Evolutionary conservation across 163 green algal genomes (phyloP), one percentile per base, ranked within the genome.

Genomic region (Chlamydomonas reinhardtii): DNA sequence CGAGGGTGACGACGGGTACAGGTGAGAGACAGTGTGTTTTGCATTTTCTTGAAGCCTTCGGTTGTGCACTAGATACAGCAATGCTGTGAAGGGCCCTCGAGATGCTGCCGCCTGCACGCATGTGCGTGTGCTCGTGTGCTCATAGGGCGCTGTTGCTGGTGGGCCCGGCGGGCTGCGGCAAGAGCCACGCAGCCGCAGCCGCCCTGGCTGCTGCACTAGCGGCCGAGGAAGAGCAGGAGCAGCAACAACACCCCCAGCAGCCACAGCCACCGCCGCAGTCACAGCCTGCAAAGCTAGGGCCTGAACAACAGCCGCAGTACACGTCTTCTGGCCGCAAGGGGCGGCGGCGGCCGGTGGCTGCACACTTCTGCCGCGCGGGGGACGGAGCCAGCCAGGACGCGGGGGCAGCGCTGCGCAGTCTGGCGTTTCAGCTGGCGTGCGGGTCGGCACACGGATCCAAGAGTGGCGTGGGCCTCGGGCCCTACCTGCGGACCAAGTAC

Each of bases 401-500:
- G 64, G 16, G 65, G 39, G 76, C 74, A 16, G 16, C 66, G 76
- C 27, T 84, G 22, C 76, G 39, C 37, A 84, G 76, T 43, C 27
- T 84, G 37, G 76, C 76, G 8, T 84, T 84, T 39, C 64, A 84
- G 76, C 64, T 84, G 76, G 76, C 14, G 5, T n/a, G 61, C 25
- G 56, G 5, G 39, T 48, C 39, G 5, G 39, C 39, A 8, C 39
- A 48, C 39, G 39, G 39, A 12, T 62, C 15, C 70, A 37, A 17
- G 27, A 31, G 39, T 75, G 22, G 61, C 39, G 39, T 14, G 64
- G 76, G 76, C 35, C 34, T 84, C 25, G 76, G 64, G 24, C 5
- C 75, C 15, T 83, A 65, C 61, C 75, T 83, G 34, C 75, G 56
- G 75, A 71, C 56, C 32, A 64, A 64, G 34, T 83, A 83, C 75